Evolutionary conservation across 306 rosid genomes (phyloP).

Genomic region (Lathyrus tuberosus): DNA sequence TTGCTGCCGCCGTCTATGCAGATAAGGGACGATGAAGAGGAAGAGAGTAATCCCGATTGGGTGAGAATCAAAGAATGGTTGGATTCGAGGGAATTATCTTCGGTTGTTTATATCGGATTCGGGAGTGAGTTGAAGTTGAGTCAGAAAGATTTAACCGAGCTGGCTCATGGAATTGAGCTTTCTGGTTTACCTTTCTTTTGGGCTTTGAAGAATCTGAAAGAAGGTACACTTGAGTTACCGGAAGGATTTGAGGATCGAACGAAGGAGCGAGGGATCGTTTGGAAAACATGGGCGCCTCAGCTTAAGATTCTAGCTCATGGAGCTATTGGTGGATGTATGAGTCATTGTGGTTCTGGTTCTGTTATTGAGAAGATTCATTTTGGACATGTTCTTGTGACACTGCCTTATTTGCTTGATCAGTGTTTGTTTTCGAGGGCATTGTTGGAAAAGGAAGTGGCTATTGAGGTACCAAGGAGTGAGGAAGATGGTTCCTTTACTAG

Average conservation of each 20-base stretch:
- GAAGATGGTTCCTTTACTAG: constrained; percentile 27
- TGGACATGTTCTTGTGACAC: constrained; percentile 51
- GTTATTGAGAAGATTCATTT: constrained; percentile 50
- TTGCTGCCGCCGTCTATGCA: constrained; percentile 50
- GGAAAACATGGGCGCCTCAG: constrained; percentile 68
- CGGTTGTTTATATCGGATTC: constrained; percentile 57
- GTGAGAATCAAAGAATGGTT: constrained; percentile 37
- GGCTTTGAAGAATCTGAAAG: constrained; percentile 49
- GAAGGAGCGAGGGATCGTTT: constrained; percentile 50
- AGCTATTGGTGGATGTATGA: constrained; percentile 52
- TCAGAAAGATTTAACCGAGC: constrained; percentile 43
- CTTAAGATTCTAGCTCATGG: constrained; percentile 55
- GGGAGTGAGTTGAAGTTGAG: constrained; percentile 65
- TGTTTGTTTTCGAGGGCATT: constrained; percentile 41
- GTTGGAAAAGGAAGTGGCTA: constrained; percentile 43
- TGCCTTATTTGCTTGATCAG: constrained; percentile 50
- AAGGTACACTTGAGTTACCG: constrained; percentile 44
- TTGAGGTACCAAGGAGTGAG: constrained; percentile 40
- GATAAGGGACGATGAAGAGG: constrained; percentile 38
- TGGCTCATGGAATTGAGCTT: constrained; percentile 53
- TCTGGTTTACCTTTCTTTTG: constrained; percentile 64
- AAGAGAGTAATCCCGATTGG: constrained; percentile 44
- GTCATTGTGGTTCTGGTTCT: constrained; percentile 59
- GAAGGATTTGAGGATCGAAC: constrained; percentile 57
- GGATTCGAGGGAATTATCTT: constrained; percentile 25